Base-by-base conservation (phyloP, 371 early-diverging fungal genomes). In the Mortierella sp. region DNA sequence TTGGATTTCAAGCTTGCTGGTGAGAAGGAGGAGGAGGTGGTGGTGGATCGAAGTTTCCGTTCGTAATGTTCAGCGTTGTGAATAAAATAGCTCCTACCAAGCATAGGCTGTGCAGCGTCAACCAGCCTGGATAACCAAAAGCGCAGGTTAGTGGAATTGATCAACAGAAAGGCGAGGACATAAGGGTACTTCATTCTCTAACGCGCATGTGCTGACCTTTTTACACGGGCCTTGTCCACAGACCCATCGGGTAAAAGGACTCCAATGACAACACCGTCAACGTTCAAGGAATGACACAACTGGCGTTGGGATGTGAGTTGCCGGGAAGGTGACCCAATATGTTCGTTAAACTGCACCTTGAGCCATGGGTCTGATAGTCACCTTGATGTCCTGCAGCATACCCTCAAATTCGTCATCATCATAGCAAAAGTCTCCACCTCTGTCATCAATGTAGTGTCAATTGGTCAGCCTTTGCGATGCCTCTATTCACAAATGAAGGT, bases 401-500 rank as follows among this genome's bases (percentile, higher is more conserved):
- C 82, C 79, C 14, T 84, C 83, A 62, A 89, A 83, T 67, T 89
- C 89, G 14, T 73, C 66, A 2, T 84, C 84, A 5, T 79, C 72
- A 53, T 89, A 89, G 48, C 72, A 71, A 74, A 89, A 89, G 60
- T 89, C 89, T 2, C 89, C 89, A 8, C 86, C 84, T 67, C 86
- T 82, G 59, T 4, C 26, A 42, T 8, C 2, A 28, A 16, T 2
- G 24, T 45, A 24, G 23, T 24, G 19, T 31, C 7, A 18, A 9
- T 41, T 18, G 28, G 31, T n/a, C 38, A 43, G 27, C 16, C 23
- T 50, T 14, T 52, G 27, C 31, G 26, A 48, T 38, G 6, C 39
- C 6, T 26, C 14, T 43, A 52, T 13, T 34, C 9, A 39, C 13
- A 60, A 50, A 42, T n/a, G n/a, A n/a, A n/a, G n/a, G n/a, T n/a